Evolutionary conservation across 768 basidiomycete genomes (phyloP).

Genomic region (Tephrocybe sp.): DNA sequence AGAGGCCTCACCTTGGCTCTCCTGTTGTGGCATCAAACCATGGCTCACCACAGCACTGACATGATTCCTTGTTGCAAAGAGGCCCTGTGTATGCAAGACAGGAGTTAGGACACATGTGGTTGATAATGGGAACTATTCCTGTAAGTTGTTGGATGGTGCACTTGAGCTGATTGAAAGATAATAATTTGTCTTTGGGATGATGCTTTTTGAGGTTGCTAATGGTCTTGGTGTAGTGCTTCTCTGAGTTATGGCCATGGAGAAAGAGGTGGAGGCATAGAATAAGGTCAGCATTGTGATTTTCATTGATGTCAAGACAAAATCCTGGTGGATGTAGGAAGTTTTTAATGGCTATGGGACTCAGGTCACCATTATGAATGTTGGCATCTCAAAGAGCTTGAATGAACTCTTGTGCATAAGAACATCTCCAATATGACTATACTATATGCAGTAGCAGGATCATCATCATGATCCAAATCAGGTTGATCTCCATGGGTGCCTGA

Average conservation of each 20-base stretch:
- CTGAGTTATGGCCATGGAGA: slow-evolving; percentile 6
- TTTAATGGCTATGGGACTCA: background rate
- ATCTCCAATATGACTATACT: slow-evolving; percentile 9
- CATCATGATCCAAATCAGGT: background rate
- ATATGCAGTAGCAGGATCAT: background rate
- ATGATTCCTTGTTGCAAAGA: background rate
- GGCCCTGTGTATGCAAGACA: slow-evolving; percentile 12
- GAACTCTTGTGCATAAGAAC: slow-evolving; percentile 7
- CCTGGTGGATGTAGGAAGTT: background rate
- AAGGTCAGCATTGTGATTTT: background rate
- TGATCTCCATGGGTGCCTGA: background rate
- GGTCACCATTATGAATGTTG: slow-evolving; percentile 9
- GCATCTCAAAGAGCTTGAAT: slow-evolving; percentile 8
- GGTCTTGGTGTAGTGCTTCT: slow-evolving; percentile 1
- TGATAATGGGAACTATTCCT: slow-evolving; percentile 5
- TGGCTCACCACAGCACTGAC: slow-evolving; percentile 9
- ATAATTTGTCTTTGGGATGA: slow-evolving; percentile 5
- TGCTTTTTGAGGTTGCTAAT: background rate
- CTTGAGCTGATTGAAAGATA: slow-evolving; percentile 15
- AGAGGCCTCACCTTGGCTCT: slow-evolving; percentile 13
- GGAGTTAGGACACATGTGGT: slow-evolving; percentile 12
- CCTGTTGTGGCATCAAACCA: slow-evolving; percentile 10
- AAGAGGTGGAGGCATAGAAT: slow-evolving; percentile 9
- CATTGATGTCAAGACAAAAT: slow-evolving; percentile 3
- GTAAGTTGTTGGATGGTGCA: slow-evolving; percentile 7